These are phyloP conservation scores for Logfia minima DNA, from an alignment of 129 eudicot genomes.

Conservation along the genomic window DNA sequence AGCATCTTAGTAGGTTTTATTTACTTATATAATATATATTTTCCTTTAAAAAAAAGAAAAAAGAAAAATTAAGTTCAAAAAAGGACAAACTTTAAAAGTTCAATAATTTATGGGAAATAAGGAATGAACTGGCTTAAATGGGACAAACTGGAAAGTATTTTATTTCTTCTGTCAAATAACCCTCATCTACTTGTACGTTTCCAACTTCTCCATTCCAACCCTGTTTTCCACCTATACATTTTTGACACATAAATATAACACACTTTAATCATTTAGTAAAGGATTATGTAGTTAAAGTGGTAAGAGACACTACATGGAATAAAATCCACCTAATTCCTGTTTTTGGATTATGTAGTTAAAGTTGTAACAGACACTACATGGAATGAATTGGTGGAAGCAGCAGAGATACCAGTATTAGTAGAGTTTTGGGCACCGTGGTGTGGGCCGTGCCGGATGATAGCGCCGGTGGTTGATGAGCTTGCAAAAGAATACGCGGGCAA, in stretches of 20 bases:
- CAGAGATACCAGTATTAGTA: constrained; percentile 43
- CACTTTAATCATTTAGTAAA: neutral
- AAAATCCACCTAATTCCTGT: neutral
- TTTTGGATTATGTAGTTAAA: neutral
- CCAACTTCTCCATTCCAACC: too few species aligned
- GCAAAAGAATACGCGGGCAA: constrained; percentile 62
- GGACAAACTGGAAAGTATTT: too few species aligned
- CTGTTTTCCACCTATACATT: neutral
- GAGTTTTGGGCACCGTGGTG: constrained; percentile 75
- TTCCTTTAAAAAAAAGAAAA: too few species aligned
- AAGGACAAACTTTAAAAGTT: too few species aligned
- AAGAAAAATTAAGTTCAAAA: too few species aligned
- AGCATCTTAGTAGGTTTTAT: too few species aligned
- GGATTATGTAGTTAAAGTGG: neutral
- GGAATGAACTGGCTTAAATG: too few species aligned
- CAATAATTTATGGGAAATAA: too few species aligned
- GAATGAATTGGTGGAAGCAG: constrained; percentile 37
- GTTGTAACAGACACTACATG: constrained; percentile 51
- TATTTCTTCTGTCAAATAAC: too few species aligned
- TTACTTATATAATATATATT: too few species aligned
- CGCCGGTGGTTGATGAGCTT: constrained; percentile 56
- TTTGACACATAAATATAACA: neutral
- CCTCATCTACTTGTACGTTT: too few species aligned
- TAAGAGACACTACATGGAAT: neutral
- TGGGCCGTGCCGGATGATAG: constrained; percentile 64